A percentile compares a stretch with the other conserved stretches of the same genome.
phyloP scores from a whole-genome alignment of 805 yeast genomes.

The Candida tallmaniae region DNA sequence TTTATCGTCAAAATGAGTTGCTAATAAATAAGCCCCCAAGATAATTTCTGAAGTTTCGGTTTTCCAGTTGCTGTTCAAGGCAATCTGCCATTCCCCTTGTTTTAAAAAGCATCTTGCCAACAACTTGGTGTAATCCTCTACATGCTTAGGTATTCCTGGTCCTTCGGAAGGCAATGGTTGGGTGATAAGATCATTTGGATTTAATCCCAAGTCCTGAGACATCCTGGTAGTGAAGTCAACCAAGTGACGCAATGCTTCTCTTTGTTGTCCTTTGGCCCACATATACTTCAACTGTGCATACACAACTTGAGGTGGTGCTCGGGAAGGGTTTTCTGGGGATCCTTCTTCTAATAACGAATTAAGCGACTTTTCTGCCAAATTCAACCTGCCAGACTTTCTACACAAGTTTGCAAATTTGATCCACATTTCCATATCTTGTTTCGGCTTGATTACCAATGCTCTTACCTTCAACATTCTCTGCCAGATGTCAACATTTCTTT shows the following conservation, averaged over 20 bases:
- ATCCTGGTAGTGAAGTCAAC: slow-evolving; percentile 88
- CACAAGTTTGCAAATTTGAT: slow-evolving; percentile 95
- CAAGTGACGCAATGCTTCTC: slow-evolving; percentile 80
- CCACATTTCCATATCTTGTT: slow-evolving; percentile 97
- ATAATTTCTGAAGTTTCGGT: slow-evolving; percentile 74
- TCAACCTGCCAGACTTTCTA: slow-evolving; percentile 88
- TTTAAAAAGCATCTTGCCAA: slow-evolving; percentile 92
- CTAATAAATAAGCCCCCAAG: slow-evolving; percentile 84
- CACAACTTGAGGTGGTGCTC: slow-evolving; percentile 95
- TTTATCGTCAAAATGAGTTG: slow-evolving; percentile 86
- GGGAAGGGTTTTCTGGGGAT: slow-evolving; percentile 55
- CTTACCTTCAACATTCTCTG: slow-evolving; percentile 91
- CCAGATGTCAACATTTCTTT: slow-evolving; percentile 98
- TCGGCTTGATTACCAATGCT: slow-evolving; percentile 88
- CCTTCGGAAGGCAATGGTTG: slow-evolving; percentile 75
- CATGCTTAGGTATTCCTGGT: slow-evolving; percentile 69
- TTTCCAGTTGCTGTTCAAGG: slow-evolving; percentile 75
- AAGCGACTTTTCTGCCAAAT: slow-evolving; percentile 88
- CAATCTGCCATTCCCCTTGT: slow-evolving; percentile 98
- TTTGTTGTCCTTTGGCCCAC: slow-evolving; percentile 93
- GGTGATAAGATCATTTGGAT: slow-evolving; percentile 80
- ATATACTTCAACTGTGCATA: slow-evolving; percentile 94
- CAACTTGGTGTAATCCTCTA: slow-evolving; percentile 76
- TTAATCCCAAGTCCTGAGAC: slow-evolving; percentile 83
- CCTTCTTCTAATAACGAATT: slow-evolving; percentile 75